A percentile compares a stretch with the other conserved stretches of the same genome.
These are phyloP conservation scores for Mediolabrus comicus DNA, from an alignment of 108 stramenopile genomes.

Conservation along the genomic window DNA sequence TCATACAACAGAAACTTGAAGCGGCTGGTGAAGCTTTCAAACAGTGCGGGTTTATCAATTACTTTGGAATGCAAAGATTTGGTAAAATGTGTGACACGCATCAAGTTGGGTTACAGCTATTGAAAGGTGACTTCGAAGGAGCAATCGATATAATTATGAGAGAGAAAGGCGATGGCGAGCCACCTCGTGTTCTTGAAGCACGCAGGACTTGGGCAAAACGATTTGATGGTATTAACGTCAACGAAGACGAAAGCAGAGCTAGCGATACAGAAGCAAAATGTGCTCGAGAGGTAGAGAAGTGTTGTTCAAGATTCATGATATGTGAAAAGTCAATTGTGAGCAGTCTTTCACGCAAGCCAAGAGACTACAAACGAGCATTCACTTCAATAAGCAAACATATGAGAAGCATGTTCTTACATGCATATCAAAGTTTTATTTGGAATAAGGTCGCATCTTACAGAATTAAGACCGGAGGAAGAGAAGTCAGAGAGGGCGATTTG, in stretches of 20 bases:
- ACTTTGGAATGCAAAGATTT: slow-evolving; percentile 95
- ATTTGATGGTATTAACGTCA: slow-evolving; percentile 54
- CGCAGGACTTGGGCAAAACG: slow-evolving; percentile 70
- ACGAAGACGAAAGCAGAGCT: slow-evolving; percentile 37
- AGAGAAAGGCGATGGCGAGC: slow-evolving; percentile 66
- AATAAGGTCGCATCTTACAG: slow-evolving; percentile 74
- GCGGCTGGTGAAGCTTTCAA: slow-evolving; percentile 55
- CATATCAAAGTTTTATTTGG: slow-evolving; percentile 87
- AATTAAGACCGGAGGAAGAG: slow-evolving; percentile 52
- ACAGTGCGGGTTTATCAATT: slow-evolving; percentile 86
- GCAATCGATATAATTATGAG: slow-evolving; percentile 85
- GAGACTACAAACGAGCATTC: slow-evolving; percentile 85
- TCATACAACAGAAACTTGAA: slow-evolving; percentile 35
- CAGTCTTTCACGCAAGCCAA: slow-evolving; percentile 59
- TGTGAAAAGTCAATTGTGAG: slow-evolving; percentile 68
- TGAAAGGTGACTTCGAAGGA: slow-evolving; percentile 76
- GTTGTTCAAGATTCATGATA: slow-evolving; percentile 70
- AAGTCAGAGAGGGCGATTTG: slow-evolving; percentile 67
- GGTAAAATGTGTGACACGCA: slow-evolving; percentile 88
- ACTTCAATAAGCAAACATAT: slow-evolving; percentile 75
- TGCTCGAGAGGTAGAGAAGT: slow-evolving; percentile 47
- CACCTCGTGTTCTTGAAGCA: slow-evolving; percentile 47
- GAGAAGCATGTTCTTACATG: slow-evolving; percentile 89
- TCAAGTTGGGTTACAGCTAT: slow-evolving; percentile 71
- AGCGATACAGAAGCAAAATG: slow-evolving; percentile 56